phyloP scores from a whole-genome alignment of 805 yeast species.

The Candida xyloterini region DNA sequence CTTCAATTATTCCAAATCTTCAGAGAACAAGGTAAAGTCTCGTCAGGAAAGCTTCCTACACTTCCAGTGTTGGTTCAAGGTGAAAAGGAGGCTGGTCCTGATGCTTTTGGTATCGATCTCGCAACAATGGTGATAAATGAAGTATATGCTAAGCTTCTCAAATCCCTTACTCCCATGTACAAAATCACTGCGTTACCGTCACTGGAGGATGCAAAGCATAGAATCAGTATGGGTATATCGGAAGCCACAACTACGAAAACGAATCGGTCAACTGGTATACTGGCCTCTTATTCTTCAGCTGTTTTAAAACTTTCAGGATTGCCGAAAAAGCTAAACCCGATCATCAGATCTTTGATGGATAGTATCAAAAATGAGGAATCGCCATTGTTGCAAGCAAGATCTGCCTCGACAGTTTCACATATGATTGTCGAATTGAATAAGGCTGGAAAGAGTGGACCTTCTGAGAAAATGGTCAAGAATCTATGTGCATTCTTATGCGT shows the following conservation, averaged over 20 bases:
- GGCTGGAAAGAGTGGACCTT: constrained; percentile 63
- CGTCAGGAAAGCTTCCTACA: constrained; percentile 70
- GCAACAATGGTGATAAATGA: constrained; percentile 69
- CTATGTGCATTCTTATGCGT: constrained; percentile 91
- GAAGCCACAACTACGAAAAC: constrained; percentile 57
- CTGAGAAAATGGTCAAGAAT: constrained; percentile 86
- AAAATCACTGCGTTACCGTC: constrained; percentile 70
- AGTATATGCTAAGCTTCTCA: constrained; percentile 62
- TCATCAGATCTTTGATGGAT: constrained; percentile 89
- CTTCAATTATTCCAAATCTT: constrained; percentile 77
- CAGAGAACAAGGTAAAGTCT: constrained; percentile 69
- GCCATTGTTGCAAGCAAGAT: constrained; percentile 60
- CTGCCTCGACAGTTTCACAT: constrained; percentile 66
- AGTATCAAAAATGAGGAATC: constrained; percentile 77
- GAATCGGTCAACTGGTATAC: constrained; percentile 55
- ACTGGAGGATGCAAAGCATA: constrained; percentile 72
- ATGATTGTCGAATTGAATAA: constrained; percentile 59
- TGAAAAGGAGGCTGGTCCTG: constrained; percentile 89
- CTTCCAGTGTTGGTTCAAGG: constrained; percentile 91
- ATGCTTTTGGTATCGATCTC: constrained; percentile 77
- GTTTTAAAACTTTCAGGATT: constrained; percentile 57
- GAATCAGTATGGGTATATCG: constrained; percentile 61
- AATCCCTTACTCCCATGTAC: constrained; percentile 60
- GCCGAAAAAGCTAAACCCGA: constrained; percentile 87
- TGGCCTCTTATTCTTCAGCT: constrained; percentile 78